Evolutionary conservation across 345 rosid species (phyloP).

Genomic region (Noccaea caerulescens): DNA sequence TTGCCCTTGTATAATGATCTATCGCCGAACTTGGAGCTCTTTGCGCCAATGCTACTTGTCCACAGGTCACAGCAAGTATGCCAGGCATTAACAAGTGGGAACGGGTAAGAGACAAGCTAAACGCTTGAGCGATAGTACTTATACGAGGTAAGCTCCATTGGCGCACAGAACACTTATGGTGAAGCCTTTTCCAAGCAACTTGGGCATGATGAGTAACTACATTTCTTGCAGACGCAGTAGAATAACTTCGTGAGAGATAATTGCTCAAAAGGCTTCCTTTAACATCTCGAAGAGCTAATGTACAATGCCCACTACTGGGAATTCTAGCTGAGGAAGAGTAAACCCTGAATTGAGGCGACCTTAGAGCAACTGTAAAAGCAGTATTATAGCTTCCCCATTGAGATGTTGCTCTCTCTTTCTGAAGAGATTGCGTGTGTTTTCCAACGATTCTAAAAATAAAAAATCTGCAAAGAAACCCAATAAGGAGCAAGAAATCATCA

Average conservation of each 20-base stretch:
- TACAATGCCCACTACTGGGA: constrained; percentile 33
- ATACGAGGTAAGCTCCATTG: constrained; percentile 50
- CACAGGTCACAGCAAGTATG: constrained; percentile 58
- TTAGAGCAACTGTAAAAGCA: constrained; percentile 31
- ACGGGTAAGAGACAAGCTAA: constrained; percentile 77
- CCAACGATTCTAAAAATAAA: constrained; percentile 32
- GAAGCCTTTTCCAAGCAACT: constrained; percentile 70
- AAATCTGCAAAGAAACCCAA: constrained; percentile 34
- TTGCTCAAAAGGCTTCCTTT: constrained; percentile 30
- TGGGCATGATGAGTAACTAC: constrained; percentile 56
- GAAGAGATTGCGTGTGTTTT: constrained; percentile 21
- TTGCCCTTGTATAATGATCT: constrained; percentile 67
- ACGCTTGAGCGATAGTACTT: constrained; percentile 78
- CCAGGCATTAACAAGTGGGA: constrained; percentile 68
- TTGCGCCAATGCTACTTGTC: constrained; percentile 58
- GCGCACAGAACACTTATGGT: constrained; percentile 45
- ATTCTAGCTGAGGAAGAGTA: constrained; percentile 30
- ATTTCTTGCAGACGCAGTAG: constrained; percentile 46
- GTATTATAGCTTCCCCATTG: constrained; percentile 37
- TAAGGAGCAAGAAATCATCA: not conserved
- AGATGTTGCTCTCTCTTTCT: constrained; percentile 30
- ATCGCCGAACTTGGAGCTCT: constrained; percentile 50
- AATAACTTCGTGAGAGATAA: constrained; percentile 14
- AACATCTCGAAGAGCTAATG: not conserved
- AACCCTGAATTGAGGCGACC: constrained; percentile 31